A percentile compares a stretch with the other conserved stretches of the same genome.
These are phyloP conservation scores for Takashimella tepidaria DNA, from an alignment of 1,284 basidiomycete genomes.

Conservation along the genomic window DNA sequence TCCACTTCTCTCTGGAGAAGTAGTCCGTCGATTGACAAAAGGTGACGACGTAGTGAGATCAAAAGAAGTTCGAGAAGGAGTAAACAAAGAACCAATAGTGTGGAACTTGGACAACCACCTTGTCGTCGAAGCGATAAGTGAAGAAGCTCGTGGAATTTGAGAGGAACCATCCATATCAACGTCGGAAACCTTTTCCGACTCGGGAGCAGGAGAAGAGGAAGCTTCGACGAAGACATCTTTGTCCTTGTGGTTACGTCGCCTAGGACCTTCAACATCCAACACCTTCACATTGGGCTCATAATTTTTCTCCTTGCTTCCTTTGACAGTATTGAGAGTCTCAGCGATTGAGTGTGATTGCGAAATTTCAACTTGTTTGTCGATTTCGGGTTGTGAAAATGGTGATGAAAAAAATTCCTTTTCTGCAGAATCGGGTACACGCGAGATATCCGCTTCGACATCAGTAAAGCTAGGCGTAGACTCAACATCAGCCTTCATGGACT, in stretches of 20 bases:
- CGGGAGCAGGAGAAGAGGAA: not conserved
- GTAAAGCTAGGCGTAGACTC: too few relatives aligned
- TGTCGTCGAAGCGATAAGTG: slow-evolving; percentile 22
- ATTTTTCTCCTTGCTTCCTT: not conserved
- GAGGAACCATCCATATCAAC: not conserved
- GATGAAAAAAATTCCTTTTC: not conserved
- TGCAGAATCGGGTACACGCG: not conserved
- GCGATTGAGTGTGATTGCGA: not conserved
- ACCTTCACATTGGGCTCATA: not conserved
- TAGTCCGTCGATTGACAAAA: not conserved
- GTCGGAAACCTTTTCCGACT: not conserved
- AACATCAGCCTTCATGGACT: too few relatives aligned
- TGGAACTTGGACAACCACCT: slow-evolving; percentile 23
- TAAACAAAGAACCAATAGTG: slow-evolving; percentile 7
- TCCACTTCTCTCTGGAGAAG: not conserved
- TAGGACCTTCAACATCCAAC: not conserved
- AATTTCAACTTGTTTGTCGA: not conserved
- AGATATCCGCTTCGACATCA: not conserved
- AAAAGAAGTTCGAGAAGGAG: not conserved
- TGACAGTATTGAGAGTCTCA: not conserved
- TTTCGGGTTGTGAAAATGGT: not conserved
- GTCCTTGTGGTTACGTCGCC: not conserved
- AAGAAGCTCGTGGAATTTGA: slow-evolving; percentile 7
- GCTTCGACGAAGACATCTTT: not conserved
- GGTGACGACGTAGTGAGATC: not conserved